These are phyloP conservation scores for Acer negundo DNA, from an alignment of 345 rosid genomes.

Conservation along the genomic window DNA sequence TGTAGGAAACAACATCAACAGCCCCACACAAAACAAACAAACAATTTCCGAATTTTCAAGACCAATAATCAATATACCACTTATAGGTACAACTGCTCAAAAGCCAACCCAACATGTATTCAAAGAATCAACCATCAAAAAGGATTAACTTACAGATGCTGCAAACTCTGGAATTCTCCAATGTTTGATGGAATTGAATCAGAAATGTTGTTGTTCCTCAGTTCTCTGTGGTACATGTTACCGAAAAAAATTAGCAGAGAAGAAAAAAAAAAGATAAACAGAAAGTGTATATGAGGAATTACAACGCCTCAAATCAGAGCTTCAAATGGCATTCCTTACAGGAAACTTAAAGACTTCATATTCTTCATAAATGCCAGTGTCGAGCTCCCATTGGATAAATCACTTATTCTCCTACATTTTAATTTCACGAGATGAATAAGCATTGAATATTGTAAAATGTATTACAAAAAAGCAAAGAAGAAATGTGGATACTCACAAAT, in stretches of 20 bases:
- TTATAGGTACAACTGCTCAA: background rate
- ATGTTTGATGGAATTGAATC: slow-evolving; percentile 60
- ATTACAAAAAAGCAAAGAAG: background rate
- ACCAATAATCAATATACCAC: no score
- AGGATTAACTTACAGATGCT: slow-evolving; percentile 48
- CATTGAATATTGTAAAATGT: background rate
- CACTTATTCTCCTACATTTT: slow-evolving; percentile 64
- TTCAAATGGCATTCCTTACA: slow-evolving; percentile 42
- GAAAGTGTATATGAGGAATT: background rate
- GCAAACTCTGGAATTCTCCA: slow-evolving; percentile 49
- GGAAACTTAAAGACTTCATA: slow-evolving; percentile 36
- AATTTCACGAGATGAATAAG: slow-evolving; percentile 13
- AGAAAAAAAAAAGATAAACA: background rate
- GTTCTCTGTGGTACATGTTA: slow-evolving; percentile 37
- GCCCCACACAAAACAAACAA: background rate
- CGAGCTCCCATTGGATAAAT: slow-evolving; percentile 56
- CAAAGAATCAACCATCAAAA: background rate
- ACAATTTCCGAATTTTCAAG: no score
- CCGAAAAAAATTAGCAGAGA: background rate
- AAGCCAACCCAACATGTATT: background rate
- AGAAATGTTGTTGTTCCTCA: slow-evolving; percentile 54
- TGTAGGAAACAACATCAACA: background rate
- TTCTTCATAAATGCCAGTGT: slow-evolving; percentile 52
- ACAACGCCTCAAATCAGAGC: background rate
- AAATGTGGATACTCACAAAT: slow-evolving; percentile 45